Evolutionary conservation across 441 rosid species (phyloP), one percentile per base, ranked within the genome.

Genomic region (Gossypium lobatum): DNA sequence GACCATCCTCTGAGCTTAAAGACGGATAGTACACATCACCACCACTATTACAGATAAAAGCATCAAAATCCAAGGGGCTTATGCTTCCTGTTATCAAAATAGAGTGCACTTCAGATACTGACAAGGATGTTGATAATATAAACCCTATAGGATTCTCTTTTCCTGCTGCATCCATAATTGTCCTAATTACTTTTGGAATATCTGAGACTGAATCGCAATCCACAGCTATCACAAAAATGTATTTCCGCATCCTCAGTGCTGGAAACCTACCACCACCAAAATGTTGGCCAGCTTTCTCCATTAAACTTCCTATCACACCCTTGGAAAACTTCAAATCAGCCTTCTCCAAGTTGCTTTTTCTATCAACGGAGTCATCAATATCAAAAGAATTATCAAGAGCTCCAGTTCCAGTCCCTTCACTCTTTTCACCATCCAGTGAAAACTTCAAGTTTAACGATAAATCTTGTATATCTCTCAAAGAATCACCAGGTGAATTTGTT

Each of bases 31-130:
- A 93, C 77, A 95, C 87, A 52, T 91, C 98, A 71, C 97, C 85
- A 23, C 99, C 99, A 76, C 98, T 93, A 64, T 87, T 95, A 79
- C 99, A 93, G 67, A 95, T 88, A 76, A 85, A 90, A 67, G 93
- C 98, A 80, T 91, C 97, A 71, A 93, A 91, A 76, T 90, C 97
- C 72, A 59, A 80, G 1, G 88, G 87, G 71, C 77, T 88, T 59
- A 93, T 83, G 23, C 87, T 93, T 66, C 89, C 90, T 1, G 91
- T 88, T 58, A 76, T 79, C 64, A 95, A 80, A 76, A 85, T 74
- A 6, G 89, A 74, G 31, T 86, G 90, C 59, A 91, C 79, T 86
- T 95, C 99, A 20, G 92, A 82, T 65, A 95, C 86, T 66, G 93
- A 82, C 85, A 89, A 78, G 23, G 95, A 87, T 9, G 99, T 86